These are phyloP conservation scores for Hygrophorus pudorinus DNA, from an alignment of 768 basidiomycete genomes.

Conservation along the genomic window DNA sequence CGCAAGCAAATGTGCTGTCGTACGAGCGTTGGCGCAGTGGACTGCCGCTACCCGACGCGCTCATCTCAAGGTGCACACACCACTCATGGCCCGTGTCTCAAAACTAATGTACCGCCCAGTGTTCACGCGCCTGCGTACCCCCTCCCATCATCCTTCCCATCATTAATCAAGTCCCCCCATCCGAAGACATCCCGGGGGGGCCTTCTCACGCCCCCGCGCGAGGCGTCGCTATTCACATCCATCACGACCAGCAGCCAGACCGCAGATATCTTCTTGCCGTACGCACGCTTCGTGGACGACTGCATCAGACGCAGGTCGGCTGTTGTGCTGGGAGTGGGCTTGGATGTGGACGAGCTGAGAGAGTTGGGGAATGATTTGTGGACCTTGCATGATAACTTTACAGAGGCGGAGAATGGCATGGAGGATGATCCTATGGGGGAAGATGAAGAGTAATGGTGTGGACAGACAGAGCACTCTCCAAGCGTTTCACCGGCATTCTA, in stretches of 20 bases:
- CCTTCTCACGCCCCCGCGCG: slow-evolving; percentile 3
- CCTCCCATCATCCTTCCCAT: slow-evolving; percentile 50
- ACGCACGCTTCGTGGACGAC: slow-evolving; percentile 41
- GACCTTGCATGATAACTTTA: slow-evolving; percentile 40
- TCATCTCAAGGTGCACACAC: slow-evolving; percentile 28
- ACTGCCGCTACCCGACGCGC: slow-evolving; percentile 19
- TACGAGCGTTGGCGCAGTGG: slow-evolving; percentile 31
- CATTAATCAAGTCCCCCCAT: slow-evolving; percentile 24
- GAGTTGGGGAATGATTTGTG: slow-evolving; percentile 51
- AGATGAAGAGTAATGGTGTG: too few species aligned
- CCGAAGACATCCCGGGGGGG: slow-evolving; percentile 1
- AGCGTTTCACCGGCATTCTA: too few species aligned
- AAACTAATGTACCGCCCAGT: slow-evolving; percentile 18
- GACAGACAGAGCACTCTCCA: too few species aligned
- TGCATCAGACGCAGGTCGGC: slow-evolving; percentile 30
- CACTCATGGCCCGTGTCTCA: background rate
- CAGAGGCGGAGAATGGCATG: too few species aligned
- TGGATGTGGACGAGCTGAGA: slow-evolving; percentile 46
- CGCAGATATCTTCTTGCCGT: slow-evolving; percentile 33
- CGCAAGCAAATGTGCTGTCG: slow-evolving; percentile 20
- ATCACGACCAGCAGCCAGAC: slow-evolving; percentile 32
- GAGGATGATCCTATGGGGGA: too few species aligned
- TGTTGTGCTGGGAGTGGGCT: slow-evolving; percentile 19
- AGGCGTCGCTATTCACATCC: slow-evolving; percentile 30
- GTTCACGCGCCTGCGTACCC: slow-evolving; percentile 44